A percentile compares a stretch with the other conserved stretches of the same genome.
These are phyloP conservation scores for Amborella trichopoda DNA, from an alignment of 164 flowering plant species.

Conservation along the genomic window DNA sequence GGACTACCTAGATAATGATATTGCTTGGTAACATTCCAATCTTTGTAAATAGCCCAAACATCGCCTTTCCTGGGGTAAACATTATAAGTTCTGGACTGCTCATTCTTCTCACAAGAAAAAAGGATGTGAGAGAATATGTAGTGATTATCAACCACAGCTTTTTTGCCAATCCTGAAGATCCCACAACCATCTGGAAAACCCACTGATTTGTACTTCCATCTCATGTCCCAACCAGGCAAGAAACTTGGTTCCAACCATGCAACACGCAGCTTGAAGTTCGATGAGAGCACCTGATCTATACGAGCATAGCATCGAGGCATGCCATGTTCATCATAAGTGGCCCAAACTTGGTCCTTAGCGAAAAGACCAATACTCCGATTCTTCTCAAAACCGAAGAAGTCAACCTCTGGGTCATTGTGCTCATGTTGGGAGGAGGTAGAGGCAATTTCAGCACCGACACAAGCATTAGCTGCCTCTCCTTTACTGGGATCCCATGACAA, in stretches of 20 bases:
- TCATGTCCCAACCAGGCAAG: not conserved
- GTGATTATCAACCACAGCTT: not conserved
- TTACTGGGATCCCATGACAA: not conserved
- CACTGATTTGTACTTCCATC: not conserved
- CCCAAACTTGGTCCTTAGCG: conserved; percentile 25
- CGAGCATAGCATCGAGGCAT: not conserved
- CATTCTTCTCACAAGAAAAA: not conserved
- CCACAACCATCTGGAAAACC: not conserved
- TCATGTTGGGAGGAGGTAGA: not conserved
- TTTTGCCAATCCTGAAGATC: not conserved
- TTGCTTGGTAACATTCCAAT: not conserved
- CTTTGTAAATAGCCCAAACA: not conserved
- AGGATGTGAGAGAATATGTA: not conserved
- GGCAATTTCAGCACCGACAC: not conserved
- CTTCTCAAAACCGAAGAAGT: conserved; percentile 10
- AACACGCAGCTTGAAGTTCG: not conserved
- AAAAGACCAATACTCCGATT: conserved; percentile 10
- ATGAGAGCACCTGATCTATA: not conserved
- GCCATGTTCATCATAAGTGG: conserved; percentile 12
- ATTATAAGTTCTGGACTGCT: not conserved
- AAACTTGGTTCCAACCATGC: not conserved
- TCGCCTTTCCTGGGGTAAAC: not conserved
- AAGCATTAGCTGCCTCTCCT: not conserved
- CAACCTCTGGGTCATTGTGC: conserved; percentile 2
- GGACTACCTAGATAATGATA: not conserved